These are phyloP conservation scores for Nicotiana obtusifolia DNA, from an alignment of 257 asterid genomes.

Conservation along the genomic window DNA sequence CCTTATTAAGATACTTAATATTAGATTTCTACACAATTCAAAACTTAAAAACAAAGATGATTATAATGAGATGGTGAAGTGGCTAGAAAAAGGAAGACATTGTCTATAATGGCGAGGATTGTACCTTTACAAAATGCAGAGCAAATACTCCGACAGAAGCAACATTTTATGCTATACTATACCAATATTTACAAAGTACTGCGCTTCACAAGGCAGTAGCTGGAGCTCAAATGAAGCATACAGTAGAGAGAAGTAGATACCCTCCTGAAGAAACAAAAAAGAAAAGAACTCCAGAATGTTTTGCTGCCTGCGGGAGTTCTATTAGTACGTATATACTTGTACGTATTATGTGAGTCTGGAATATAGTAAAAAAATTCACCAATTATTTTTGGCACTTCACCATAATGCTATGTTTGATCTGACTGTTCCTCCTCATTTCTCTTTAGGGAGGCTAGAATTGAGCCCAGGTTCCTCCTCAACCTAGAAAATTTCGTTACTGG, in stretches of 20 bases:
- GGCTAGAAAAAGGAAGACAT: not conserved
- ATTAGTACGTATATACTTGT: not conserved
- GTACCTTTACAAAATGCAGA: not conserved
- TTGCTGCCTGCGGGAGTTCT: not conserved
- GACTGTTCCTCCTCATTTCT: conserved; percentile 30
- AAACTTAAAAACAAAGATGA: not conserved
- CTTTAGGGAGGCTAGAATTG: conserved; percentile 27
- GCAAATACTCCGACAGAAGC: not conserved
- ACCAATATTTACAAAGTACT: not conserved
- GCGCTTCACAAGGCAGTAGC: not conserved
- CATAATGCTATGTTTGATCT: conserved; percentile 3
- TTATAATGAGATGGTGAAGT: not conserved
- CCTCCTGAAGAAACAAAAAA: not conserved
- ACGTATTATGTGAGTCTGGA: not conserved
- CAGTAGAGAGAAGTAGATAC: not conserved
- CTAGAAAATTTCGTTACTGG: conserved; percentile 32
- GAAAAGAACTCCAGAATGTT: not conserved
- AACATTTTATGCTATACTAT: conserved; percentile 1
- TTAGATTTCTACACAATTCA: not conserved
- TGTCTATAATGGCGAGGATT: not conserved
- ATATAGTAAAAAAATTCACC: not conserved
- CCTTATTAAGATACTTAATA: no score
- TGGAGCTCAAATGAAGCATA: conserved; percentile 4
- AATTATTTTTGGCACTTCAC: not conserved
- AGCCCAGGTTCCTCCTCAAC: conserved; percentile 36